These are phyloP conservation scores for Cladosporium phlei DNA, from an alignment of 2,329 filamentous ascomycete species.

Conservation along the genomic window DNA sequence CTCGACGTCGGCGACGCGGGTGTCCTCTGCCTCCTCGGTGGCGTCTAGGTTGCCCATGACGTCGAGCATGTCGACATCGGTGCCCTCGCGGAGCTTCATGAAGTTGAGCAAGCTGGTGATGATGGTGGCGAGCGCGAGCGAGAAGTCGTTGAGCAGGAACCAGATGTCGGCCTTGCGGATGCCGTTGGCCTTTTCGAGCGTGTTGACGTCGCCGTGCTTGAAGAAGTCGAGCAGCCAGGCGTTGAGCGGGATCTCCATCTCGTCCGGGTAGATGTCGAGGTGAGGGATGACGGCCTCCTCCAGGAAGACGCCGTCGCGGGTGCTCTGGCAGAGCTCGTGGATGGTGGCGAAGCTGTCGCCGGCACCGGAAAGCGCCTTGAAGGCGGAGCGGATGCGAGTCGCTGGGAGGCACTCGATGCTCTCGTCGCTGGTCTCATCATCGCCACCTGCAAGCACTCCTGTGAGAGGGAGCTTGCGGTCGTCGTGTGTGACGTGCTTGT, in stretches of 20 bases:
- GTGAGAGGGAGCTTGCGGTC: slow-evolving; percentile 60
- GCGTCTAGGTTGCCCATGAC: slow-evolving; percentile 49
- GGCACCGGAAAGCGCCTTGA: slow-evolving; percentile 66
- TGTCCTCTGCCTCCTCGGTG: slow-evolving; percentile 43
- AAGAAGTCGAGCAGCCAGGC: slow-evolving; percentile 72
- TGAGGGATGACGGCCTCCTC: slow-evolving; percentile 70
- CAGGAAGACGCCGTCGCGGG: slow-evolving; percentile 65
- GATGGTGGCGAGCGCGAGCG: slow-evolving; percentile 64
- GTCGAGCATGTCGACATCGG: slow-evolving; percentile 48
- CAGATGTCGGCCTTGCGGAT: slow-evolving; percentile 65
- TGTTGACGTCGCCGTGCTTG: slow-evolving; percentile 62
- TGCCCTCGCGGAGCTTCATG: slow-evolving; percentile 45
- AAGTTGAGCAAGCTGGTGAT: slow-evolving; percentile 59
- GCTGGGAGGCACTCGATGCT: slow-evolving; percentile 31
- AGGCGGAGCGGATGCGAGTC: slow-evolving; percentile 58
- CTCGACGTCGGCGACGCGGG: slow-evolving; percentile 34
- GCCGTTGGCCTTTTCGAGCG: slow-evolving; percentile 60
- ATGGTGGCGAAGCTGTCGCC: slow-evolving; percentile 61
- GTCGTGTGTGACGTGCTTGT: slow-evolving; percentile 54
- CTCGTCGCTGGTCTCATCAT: slow-evolving; percentile 22
- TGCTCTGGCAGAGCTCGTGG: slow-evolving; percentile 61
- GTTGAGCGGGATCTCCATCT: slow-evolving; percentile 54
- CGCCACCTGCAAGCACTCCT: slow-evolving; percentile 41
- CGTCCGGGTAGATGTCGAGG: slow-evolving; percentile 56
- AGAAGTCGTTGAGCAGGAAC: slow-evolving; percentile 66